Conservation (phyloP, 169 alveolate genomes). For the Toxoplasma gondii region DNA sequence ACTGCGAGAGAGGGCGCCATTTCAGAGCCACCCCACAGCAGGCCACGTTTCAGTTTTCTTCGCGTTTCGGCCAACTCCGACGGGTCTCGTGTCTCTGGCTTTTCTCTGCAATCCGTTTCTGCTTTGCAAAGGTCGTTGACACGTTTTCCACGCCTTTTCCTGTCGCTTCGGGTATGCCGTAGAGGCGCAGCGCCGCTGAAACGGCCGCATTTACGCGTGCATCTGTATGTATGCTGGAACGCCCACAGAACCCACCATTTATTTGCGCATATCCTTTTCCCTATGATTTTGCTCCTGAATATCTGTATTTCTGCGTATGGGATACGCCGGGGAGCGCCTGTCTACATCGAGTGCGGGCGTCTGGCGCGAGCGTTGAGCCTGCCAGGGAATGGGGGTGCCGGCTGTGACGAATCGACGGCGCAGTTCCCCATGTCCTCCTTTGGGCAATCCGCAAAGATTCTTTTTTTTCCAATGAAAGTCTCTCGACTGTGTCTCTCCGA, state of each 20-base stretch:
- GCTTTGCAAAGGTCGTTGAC: neutral
- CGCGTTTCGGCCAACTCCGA: neutral
- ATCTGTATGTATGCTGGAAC: neutral
- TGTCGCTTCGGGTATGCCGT: neutral
- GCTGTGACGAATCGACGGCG: too few species aligned
- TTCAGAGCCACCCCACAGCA: slow-evolving; percentile 6
- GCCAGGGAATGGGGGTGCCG: too few species aligned
- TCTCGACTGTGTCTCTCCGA: too few species aligned
- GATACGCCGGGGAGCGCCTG: too few species aligned
- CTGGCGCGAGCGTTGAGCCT: too few species aligned
- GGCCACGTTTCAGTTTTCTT: neutral
- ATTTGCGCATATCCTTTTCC: neutral
- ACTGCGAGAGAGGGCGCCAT: neutral
- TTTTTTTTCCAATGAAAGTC: too few species aligned
- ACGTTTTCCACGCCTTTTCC: too few species aligned
- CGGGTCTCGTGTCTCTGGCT: neutral
- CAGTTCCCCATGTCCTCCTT: too few species aligned
- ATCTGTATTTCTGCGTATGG: too few species aligned
- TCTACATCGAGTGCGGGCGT: too few species aligned
- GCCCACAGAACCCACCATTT: neutral
- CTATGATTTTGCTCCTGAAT: neutral
- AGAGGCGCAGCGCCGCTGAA: neutral
- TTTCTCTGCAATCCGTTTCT: neutral
- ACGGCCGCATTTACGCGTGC: neutral
- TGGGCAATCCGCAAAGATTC: too few species aligned